These are phyloP conservation scores for Malus hybrid DNA, from an alignment of 331 rosid species.

Conservation along the genomic window DNA sequence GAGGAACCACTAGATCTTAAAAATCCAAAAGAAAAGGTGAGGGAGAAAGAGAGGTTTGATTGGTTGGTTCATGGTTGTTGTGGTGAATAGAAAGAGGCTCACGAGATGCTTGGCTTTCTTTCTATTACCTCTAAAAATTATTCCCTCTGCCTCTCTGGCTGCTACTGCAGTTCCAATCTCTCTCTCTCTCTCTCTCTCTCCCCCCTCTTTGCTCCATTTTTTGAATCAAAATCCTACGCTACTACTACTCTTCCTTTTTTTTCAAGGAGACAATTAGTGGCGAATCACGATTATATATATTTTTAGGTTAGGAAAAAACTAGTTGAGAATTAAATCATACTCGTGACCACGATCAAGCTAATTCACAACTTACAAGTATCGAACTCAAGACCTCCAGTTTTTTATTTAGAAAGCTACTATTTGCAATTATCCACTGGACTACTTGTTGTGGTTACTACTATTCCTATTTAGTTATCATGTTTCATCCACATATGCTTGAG, in stretches of 20 bases:
- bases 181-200: background rate
- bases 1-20: constrained; percentile 1
- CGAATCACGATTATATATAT: fast-evolving
- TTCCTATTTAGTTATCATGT: background rate
- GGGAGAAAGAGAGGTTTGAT: background rate
- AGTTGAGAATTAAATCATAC: fast-evolving
- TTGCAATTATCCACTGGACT: too few relatives aligned
- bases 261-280: fast-evolving
- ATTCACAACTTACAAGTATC: too few relatives aligned
- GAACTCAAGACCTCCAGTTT: too few relatives aligned
- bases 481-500: background rate
- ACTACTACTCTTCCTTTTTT: background rate
- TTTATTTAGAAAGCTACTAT: too few relatives aligned
- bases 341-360: too few relatives aligned
- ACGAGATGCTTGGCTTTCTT: constrained; percentile 9
- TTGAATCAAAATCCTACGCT: background rate
- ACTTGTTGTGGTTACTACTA: too few relatives aligned
- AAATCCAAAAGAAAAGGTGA: background rate
- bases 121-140: background rate
- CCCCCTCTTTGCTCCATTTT: background rate
- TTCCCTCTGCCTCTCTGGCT: background rate
- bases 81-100: constrained; percentile 14
- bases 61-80: constrained; percentile 3
- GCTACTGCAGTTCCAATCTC: background rate
- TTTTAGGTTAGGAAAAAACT: fast-evolving